Base-by-base conservation (phyloP, 352 stramenopile species). In the Phytophthora meadii region DNA sequence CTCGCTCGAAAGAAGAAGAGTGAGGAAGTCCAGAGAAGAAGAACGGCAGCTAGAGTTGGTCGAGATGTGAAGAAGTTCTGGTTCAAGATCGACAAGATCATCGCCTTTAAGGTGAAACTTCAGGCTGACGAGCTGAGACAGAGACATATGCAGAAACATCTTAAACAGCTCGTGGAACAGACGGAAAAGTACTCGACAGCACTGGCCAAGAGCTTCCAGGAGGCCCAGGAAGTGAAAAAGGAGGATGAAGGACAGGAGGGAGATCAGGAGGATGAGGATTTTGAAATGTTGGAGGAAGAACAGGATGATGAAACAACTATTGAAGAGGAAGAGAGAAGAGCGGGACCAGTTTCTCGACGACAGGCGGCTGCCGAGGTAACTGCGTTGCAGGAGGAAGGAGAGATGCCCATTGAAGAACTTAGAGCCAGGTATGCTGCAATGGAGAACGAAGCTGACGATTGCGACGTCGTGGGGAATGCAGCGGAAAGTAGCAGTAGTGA, bases 11-110 rank as follows among this genome's bases (percentile, higher is more conserved):
- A 52, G 74, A 81, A 65, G 54, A 65, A 73, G 56, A 68, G 63
- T n/a, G 57, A 70, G 24, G 72, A 91, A 41, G 61, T 82, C 3
- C 50, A 53, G 2, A 72, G 72, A 19, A 76, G 85, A 0, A 68
- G 88, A 30, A 44, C 93, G 0, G 93, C 90, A 0, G 89, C 81
- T 1, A 85, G 86, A 47, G 84, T 99, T 1, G 87, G 82, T 0
- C 62, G 96, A 2, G 84, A 97, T 37, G 89, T 99, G 8, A 90
- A 94, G 49, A 89, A 92, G 28, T 98, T 98, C 53, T 99, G 98
- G 97, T 81, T 71, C 37, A 99, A 99, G 75, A 98, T 99, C 60
- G 97, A 99, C 84, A 97, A 98, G 63, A 90, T 99, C 49, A 97
- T 99, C 50, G 87, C 88, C 22, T 99, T 98, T 70, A 99, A 99